A percentile compares a stretch with the other conserved stretches of the same genome.
Conservation (phyloP, 768 basidiomycete genomes). For the Rhizopogon vinicolor region DNA sequence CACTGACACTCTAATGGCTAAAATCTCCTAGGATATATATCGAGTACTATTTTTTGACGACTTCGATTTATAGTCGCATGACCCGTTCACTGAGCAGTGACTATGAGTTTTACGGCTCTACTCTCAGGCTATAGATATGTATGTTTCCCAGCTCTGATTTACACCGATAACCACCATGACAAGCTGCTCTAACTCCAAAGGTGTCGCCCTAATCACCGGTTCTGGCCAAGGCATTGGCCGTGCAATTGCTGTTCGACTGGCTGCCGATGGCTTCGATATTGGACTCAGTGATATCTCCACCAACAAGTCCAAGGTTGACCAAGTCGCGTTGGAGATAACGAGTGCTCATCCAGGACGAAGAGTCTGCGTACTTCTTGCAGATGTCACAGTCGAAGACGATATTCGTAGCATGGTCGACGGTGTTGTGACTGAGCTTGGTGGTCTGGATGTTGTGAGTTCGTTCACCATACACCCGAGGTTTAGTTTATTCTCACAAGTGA, state of each 20-base stretch:
- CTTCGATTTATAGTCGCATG: not conserved
- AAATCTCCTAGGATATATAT: too few species aligned
- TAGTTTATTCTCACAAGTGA: too few species aligned
- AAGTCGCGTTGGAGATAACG: constrained; percentile 24
- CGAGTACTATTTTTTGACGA: not conserved
- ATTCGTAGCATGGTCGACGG: constrained; percentile 36
- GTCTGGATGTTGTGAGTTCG: constrained; percentile 43
- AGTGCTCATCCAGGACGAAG: constrained; percentile 18
- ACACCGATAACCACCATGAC: not conserved
- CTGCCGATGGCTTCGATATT: constrained; percentile 27
- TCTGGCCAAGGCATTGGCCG: constrained; percentile 25
- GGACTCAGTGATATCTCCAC: constrained; percentile 4
- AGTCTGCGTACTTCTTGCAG: constrained; percentile 25
- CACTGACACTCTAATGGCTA: not conserved
- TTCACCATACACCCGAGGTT: not conserved
- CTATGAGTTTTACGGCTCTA: not conserved
- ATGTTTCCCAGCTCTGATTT: not conserved
- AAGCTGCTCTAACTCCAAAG: constrained; percentile 11
- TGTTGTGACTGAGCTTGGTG: constrained; percentile 29
- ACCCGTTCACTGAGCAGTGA: not conserved
- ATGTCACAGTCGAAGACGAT: constrained; percentile 38
- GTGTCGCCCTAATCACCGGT: constrained; percentile 32
- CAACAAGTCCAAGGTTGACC: constrained; percentile 9
- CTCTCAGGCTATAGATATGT: not conserved
- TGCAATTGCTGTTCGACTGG: constrained; percentile 28